These are phyloP conservation scores for Candida namnaoensis DNA, from an alignment of 805 yeast species.

Conservation along the genomic window DNA sequence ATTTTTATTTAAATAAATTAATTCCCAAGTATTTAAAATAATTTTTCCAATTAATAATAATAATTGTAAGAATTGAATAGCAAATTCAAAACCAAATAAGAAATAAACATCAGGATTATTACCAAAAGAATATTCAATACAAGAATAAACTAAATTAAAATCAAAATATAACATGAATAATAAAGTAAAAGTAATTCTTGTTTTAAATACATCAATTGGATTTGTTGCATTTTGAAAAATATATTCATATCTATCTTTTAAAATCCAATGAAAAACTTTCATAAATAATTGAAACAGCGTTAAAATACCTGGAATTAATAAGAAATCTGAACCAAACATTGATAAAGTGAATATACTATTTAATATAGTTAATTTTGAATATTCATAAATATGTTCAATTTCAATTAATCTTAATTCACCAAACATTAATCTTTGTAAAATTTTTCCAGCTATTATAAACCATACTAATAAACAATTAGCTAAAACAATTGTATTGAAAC, in stretches of 20 bases:
- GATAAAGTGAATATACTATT: slow-evolving; percentile 51
- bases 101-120: slow-evolving; percentile 46
- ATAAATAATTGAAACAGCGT: slow-evolving; percentile 35
- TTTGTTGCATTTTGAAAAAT: slow-evolving; percentile 34
- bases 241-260: slow-evolving; percentile 37
- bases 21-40: slow-evolving; percentile 46
- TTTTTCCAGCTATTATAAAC: slow-evolving; percentile 31
- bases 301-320: slow-evolving; percentile 33
- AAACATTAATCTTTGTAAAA: slow-evolving; percentile 47
- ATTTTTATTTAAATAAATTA: slow-evolving; percentile 32
- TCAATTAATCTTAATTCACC: slow-evolving; percentile 74
- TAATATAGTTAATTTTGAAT: slow-evolving; percentile 55
- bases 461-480: slow-evolving; percentile 35
- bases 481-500: slow-evolving; percentile 31
- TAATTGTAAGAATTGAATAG: slow-evolving; percentile 49
- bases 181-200: slow-evolving; percentile 36
- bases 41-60: slow-evolving; percentile 37
- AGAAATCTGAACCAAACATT: slow-evolving; percentile 38
- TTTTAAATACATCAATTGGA: slow-evolving; percentile 22
- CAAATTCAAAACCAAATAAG: slow-evolving; percentile 71
- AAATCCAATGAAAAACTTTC: slow-evolving; percentile 73
- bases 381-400: slow-evolving; percentile 62
- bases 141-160: slow-evolving; percentile 38
- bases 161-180: slow-evolving; percentile 40
- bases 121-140: slow-evolving; percentile 34